Percentiles rank a stretch among this genome's conserved stretches.
phyloP scores from a whole-genome alignment of 306 rosid genomes.

The Lagenaria siceraria region DNA sequence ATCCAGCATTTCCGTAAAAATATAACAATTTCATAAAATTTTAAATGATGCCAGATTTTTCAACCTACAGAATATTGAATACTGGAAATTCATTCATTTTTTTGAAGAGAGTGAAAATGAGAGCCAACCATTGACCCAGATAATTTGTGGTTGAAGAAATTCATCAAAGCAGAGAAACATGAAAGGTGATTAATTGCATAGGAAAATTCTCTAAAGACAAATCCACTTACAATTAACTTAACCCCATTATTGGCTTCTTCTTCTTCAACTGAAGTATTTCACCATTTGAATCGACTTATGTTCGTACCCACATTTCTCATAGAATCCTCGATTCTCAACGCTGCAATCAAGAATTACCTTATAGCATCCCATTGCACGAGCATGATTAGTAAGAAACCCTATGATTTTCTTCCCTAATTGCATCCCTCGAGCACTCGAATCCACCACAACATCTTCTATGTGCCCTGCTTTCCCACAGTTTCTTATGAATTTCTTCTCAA shows the following conservation, averaged over 20 bases:
- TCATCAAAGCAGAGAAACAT: background rate
- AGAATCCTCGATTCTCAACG: conserved; percentile 33
- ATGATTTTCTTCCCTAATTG: conserved; percentile 43
- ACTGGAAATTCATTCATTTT: too few relatives aligned
- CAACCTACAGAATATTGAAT: background rate
- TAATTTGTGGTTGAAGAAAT: background rate
- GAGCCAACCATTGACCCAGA: background rate
- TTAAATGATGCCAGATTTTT: too few relatives aligned
- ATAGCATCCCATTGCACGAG: conserved; percentile 51
- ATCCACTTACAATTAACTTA: background rate
- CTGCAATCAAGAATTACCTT: conserved; percentile 83
- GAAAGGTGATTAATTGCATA: background rate
- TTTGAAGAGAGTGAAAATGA: background rate
- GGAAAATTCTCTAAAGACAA: background rate
- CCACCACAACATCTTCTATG: conserved; percentile 74
- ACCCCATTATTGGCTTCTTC: conserved; percentile 16
- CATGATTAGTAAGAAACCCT: conserved; percentile 47
- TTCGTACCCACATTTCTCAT: conserved; percentile 67
- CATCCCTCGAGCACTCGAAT: conserved; percentile 45
- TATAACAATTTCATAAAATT: too few relatives aligned
- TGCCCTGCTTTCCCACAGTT: conserved; percentile 70
- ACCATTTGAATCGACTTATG: conserved; percentile 59
- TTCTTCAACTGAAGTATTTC: conserved; percentile 31
- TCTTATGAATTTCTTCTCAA: conserved; percentile 54
- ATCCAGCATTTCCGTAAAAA: too few relatives aligned